Evolutionary conservation across 176 grass and related monocot genomes (phyloP).

Genomic region (Eleusine coracana): DNA sequence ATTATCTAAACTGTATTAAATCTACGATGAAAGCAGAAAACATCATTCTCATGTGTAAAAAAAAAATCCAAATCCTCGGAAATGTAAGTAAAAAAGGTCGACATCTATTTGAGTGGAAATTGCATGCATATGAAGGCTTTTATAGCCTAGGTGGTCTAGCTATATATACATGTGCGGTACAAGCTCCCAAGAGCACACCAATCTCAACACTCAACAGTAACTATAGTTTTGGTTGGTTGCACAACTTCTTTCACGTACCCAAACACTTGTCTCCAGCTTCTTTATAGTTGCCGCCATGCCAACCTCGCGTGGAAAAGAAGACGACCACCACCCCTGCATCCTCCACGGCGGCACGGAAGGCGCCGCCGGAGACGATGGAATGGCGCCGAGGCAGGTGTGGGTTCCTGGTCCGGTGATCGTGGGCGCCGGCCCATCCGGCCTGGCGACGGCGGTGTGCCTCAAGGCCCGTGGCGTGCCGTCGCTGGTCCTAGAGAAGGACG

Average conservation of each 20-base stretch:
- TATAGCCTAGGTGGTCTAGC: neutral
- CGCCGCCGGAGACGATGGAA: neutral
- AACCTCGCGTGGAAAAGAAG: constrained; percentile 6
- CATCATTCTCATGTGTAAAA: neutral
- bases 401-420: constrained; percentile 82
- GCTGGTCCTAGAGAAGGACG: constrained; percentile 79
- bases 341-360: neutral
- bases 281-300: constrained; percentile 34
- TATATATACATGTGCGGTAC: constrained; percentile 5
- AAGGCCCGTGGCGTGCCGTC: constrained; percentile 65
- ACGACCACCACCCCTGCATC: constrained; percentile 3
- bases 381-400: constrained; percentile 56
- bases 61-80: neutral
- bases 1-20: too few species aligned
- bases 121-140: too few species aligned
- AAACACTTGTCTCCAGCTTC: neutral
- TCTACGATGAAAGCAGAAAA: neutral
- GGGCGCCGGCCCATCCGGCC: constrained; percentile 80
- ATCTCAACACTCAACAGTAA: constrained; percentile 25
- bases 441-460: constrained; percentile 80
- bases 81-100: neutral
- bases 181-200: neutral
- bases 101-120: neutral
- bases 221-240: neutral
- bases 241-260: constrained; percentile 3